These are phyloP conservation scores for Clitopilus hobsonii DNA, from an alignment of 768 basidiomycete genomes.

Conservation along the genomic window DNA sequence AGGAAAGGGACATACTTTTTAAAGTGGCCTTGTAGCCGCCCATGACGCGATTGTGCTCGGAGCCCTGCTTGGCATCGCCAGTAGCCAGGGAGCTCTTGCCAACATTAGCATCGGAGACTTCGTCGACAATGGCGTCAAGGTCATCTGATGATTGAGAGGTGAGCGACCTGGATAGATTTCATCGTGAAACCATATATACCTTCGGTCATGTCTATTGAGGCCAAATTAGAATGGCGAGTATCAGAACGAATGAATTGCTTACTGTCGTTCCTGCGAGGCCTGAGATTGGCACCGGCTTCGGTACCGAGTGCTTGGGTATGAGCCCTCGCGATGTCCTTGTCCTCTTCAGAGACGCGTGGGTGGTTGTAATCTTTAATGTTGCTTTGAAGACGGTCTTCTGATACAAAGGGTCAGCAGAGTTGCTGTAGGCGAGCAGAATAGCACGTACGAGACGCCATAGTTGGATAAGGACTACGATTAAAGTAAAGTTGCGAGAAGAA, in stretches of 20 bases:
- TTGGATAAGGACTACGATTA: background rate
- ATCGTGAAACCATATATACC: background rate
- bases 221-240: too few relatives aligned
- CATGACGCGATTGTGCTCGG: constrained; percentile 11
- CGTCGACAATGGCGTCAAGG: background rate
- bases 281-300: background rate
- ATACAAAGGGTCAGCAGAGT: background rate
- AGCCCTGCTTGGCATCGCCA: background rate
- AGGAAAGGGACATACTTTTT: constrained; percentile 15
- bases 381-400: background rate
- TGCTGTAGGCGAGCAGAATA: background rate
- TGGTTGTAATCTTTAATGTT: constrained; percentile 28
- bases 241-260: background rate
- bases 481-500: background rate
- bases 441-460: background rate
- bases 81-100: background rate
- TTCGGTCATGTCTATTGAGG: background rate
- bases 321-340: constrained; percentile 38
- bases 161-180: too few relatives aligned
- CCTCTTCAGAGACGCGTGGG: constrained; percentile 47
- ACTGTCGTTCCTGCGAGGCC: background rate
- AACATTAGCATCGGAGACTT: constrained; percentile 1
- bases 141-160: too few relatives aligned
- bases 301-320: constrained; percentile 7
- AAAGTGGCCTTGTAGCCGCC: constrained; percentile 27